These are phyloP conservation scores for Asterophora parasitica DNA, from an alignment of 768 basidiomycete genomes.

Conservation along the genomic window DNA sequence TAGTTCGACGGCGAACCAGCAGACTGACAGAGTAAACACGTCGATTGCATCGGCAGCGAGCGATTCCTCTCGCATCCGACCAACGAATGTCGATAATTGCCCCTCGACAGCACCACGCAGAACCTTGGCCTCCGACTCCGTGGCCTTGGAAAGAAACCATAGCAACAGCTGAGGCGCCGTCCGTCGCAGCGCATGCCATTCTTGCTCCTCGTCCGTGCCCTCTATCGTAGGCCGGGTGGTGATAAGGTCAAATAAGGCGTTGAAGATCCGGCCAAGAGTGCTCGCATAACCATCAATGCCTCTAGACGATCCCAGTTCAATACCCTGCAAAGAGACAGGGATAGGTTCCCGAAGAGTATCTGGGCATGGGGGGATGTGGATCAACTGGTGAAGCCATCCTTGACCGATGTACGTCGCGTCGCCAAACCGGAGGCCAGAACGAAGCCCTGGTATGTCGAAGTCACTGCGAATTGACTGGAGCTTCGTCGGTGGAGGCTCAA, in stretches of 20 bases:
- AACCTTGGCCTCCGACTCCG: constrained; percentile 25
- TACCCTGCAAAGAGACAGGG: constrained; percentile 30
- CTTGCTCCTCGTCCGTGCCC: constrained; percentile 21
- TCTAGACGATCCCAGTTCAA: constrained; percentile 41
- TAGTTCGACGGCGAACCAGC: constrained; percentile 65
- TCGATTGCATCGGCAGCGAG: constrained; percentile 29
- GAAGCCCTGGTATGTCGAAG: constrained; percentile 46
- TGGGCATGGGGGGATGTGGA: constrained; percentile 28
- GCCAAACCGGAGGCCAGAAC: constrained; percentile 48
- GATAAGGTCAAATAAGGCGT: constrained; percentile 36
- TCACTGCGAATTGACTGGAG: constrained; percentile 34
- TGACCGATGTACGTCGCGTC: constrained; percentile 51
- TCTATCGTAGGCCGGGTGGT: constrained; percentile 33
- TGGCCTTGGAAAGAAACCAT: constrained; percentile 33
- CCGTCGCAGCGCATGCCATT: constrained; percentile 38
- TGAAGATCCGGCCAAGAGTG: constrained; percentile 41
- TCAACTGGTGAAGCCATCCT: constrained; percentile 56
- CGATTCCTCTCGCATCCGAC: constrained; percentile 32
- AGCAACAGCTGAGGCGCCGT: constrained; percentile 42
- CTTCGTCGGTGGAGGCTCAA: background rate
- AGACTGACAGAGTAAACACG: constrained; percentile 36
- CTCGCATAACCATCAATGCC: constrained; percentile 38
- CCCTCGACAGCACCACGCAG: constrained; percentile 31
- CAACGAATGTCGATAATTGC: constrained; percentile 33
- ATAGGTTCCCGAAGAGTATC: constrained; percentile 26